Evolutionary conservation across 2,329 filamentous ascomycete species (phyloP), one percentile per base, ranked within the genome.

Genomic region (Aspergillus vadensis): DNA sequence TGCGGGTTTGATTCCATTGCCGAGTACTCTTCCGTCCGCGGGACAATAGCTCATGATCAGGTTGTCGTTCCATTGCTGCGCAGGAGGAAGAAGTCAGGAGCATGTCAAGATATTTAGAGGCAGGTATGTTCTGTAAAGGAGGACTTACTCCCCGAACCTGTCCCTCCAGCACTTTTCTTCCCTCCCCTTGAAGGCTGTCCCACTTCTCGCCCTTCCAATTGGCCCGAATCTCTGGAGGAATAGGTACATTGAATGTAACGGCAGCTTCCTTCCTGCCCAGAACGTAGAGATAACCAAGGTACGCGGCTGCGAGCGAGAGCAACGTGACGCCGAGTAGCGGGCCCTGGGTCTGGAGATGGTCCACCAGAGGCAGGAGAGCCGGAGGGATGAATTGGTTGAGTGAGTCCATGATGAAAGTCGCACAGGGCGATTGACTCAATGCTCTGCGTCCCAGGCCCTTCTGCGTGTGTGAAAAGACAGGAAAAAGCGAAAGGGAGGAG

Each of bases 21-120:
- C 92, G 25, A 99, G 86, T 61, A 91, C 85, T 70, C 90, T 85
- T 64, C 95, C 95, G 23, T 92, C 97, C 1, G 94, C 94, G 1
- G 95, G 95, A 47, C 90, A 90, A 75, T 79, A 79, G 67, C 77
- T 78, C 67, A 78, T 74, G 38, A 79, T 76, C 54, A 78, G 67
- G 19, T 74, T 66, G 17, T 75, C 65, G 48, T 71, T 75, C 72
- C 75, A 79, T 74, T 72, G 71, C 74, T 79, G 65, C 21, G 10
- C 10, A 44, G 54, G n/a, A 53, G 21, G 12, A n/a, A 5, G 5
- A 2, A 5, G 17, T 25, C 6, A 10, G 25, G 27, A 36, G 17
- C 4, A 54, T 25, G 19, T 23, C 7, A 14, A 19, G 25, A 3
- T 27, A 27, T 27, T 27, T 8, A 27, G 7, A 27, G 25, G 25